Conservation (phyloP, 768 basidiomycete species). For the Kwoniella newhampshirensis region DNA sequence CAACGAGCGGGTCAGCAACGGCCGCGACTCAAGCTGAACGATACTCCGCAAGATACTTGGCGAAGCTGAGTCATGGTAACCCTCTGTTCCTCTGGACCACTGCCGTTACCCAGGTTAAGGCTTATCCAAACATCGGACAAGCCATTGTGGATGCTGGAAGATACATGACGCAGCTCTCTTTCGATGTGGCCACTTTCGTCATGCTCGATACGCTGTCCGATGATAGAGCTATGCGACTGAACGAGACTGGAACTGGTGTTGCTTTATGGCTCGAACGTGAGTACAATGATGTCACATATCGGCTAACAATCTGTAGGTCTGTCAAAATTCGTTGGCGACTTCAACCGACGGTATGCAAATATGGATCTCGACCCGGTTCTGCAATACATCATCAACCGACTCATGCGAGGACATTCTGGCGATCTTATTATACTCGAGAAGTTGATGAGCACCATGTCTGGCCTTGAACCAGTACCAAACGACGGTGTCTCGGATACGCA, state of each 20-base stretch:
- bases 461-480: constrained; percentile 84
- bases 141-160: constrained; percentile 86
- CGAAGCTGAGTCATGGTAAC: constrained; percentile 90
- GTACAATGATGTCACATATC: neutral
- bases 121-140: constrained; percentile 82
- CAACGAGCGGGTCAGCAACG: constrained; percentile 14
- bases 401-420: constrained; percentile 70
- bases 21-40: constrained; percentile 37
- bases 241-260: constrained; percentile 34
- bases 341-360: constrained; percentile 74
- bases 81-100: constrained; percentile 86
- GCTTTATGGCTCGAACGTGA: constrained; percentile 42
- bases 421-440: constrained; percentile 87
- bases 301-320: constrained; percentile 62
- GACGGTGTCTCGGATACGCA: constrained; percentile 75
- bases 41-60: constrained; percentile 77
- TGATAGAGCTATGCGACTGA: constrained; percentile 29
- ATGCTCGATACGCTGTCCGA: constrained; percentile 84
- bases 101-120: constrained; percentile 90
- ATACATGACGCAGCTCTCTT: constrained; percentile 88
- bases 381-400: constrained; percentile 86
- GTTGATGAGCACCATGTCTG: constrained; percentile 92
- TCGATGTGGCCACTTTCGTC: constrained; percentile 85
- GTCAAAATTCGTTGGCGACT: constrained; percentile 87
- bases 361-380: constrained; percentile 80